Base-by-base conservation (phyloP, 1,139 yeast species). In the Candida freyschussii region DNA sequence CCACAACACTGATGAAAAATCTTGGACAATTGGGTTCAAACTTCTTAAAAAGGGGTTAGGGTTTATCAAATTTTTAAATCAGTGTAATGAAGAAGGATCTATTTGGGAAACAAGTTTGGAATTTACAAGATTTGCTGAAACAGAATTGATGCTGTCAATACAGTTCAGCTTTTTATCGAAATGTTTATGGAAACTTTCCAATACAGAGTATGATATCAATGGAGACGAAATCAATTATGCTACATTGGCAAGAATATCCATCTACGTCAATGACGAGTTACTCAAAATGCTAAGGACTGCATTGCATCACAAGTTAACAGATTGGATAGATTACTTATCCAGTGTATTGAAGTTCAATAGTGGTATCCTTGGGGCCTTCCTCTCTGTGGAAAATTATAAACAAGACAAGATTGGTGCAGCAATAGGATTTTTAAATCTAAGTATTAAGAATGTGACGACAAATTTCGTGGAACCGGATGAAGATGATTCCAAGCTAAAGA, bases 361-460 rank as follows among this genome's bases (percentile, higher is more conserved):
- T 13, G 44, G 38, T 1, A 26, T 32, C 12, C 24, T 39, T 3
- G 46, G 50, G 2, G 27, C 38, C 0, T 30, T 48, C 11, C 17
- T 44, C 9, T 43, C 51, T 4, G 29, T 48, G 19, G 52, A 47
- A 13, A 34, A 33, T 20, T 48, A 47, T 29, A 48, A 48, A 17
- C 40, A 45, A 21, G 45, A 47, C 23, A 42, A 45, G 10, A 28
- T 48, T 11, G 55, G 55, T 3, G 34, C 34, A 3, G 32, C 43
- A 14, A 33, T 50, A 22, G 54, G 51, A n/a, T 46, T 43, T 31
- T 21, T 50, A 7, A 35, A 40, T 16, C n/a, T 34, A 17, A 27
- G 52, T 3, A 34, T 41, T 13, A 40, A 39, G 3, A 40, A 39
- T 16, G 34, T 45, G 9, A 28, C 44, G 15, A 34, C 16, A 17